Conservation (phyloP, 192 early-diverging fungal species). For the Mortierella hygrophila region DNA sequence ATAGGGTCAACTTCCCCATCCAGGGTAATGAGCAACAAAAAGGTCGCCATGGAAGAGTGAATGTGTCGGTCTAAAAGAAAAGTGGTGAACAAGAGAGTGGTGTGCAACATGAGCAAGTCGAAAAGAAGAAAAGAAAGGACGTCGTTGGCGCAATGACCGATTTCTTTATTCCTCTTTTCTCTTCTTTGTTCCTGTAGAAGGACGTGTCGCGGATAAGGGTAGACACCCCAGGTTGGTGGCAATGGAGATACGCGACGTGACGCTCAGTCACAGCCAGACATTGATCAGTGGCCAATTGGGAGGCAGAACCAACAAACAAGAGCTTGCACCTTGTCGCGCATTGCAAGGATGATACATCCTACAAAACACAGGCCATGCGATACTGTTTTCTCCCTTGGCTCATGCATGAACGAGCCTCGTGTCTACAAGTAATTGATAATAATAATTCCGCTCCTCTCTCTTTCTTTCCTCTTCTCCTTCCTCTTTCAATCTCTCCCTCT, state of each 20-base stretch:
- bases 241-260: not conserved
- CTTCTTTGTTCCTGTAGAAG: too few relatives aligned
- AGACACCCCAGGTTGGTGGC: not conserved
- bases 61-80: not conserved
- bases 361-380: constrained; percentile 8
- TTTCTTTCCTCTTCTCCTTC: not conserved
- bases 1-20: not conserved
- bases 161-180: too few relatives aligned
- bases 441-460: not conserved
- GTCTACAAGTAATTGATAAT: not conserved
- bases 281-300: not conserved
- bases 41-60: not conserved
- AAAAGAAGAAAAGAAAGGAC: too few relatives aligned
- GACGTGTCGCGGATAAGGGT: not conserved
- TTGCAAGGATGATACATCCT: not conserved
- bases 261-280: not conserved
- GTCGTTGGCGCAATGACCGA: too few relatives aligned
- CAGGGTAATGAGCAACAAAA: not conserved
- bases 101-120: too few relatives aligned
- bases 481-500: not conserved
- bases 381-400: not conserved
- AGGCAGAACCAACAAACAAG: not conserved
- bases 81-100: too few relatives aligned
- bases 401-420: not conserved
- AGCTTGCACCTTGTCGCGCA: too few relatives aligned